A percentile compares a stretch with the other conserved stretches of the same genome.
Conservation (phyloP, 2,329 filamentous ascomycete species). For the Colletotrichum navitas region DNA sequence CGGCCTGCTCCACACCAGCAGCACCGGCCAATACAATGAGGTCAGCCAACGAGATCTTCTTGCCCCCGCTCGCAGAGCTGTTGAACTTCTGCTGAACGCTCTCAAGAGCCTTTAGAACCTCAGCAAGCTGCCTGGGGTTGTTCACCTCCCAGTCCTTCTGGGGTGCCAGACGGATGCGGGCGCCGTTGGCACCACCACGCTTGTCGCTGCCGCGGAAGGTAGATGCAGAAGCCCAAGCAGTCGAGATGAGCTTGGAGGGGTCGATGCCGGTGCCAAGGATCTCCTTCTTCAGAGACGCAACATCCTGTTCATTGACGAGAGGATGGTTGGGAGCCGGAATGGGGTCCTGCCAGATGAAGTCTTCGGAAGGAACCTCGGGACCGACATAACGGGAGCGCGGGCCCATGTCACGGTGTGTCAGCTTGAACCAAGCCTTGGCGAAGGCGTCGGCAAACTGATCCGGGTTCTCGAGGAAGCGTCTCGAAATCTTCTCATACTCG, state of each 20-base stretch:
- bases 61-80: conserved; percentile 66
- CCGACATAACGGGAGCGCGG: conserved; percentile 78
- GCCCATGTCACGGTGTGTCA: conserved; percentile 84
- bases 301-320: conserved; percentile 71
- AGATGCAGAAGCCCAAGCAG: conserved; percentile 78
- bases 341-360: conserved; percentile 81
- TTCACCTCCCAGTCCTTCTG: conserved; percentile 81
- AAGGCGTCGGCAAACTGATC: conserved; percentile 78
- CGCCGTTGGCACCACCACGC: conserved; percentile 85
- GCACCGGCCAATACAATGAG: conserved; percentile 79
- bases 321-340: conserved; percentile 70
- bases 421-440: conserved; percentile 84
- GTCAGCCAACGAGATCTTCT: conserved; percentile 82
- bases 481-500: conserved; percentile 80
- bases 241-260: conserved; percentile 71
- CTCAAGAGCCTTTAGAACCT: conserved; percentile 74
- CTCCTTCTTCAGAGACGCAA: conserved; percentile 74
- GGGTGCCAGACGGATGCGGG: conserved; percentile 79
- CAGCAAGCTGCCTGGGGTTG: conserved; percentile 74
- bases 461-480: conserved; percentile 76
- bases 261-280: conserved; percentile 73
- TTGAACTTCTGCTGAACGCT: conserved; percentile 77
- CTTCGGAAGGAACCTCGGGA: conserved; percentile 78
- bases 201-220: conserved; percentile 83
- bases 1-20: conserved; percentile 81